Percentiles rank a stretch among this genome's conserved stretches.
These are phyloP conservation scores for Sphenostylis stenocarpa DNA, from an alignment of 306 rosid species.

Conservation along the genomic window DNA sequence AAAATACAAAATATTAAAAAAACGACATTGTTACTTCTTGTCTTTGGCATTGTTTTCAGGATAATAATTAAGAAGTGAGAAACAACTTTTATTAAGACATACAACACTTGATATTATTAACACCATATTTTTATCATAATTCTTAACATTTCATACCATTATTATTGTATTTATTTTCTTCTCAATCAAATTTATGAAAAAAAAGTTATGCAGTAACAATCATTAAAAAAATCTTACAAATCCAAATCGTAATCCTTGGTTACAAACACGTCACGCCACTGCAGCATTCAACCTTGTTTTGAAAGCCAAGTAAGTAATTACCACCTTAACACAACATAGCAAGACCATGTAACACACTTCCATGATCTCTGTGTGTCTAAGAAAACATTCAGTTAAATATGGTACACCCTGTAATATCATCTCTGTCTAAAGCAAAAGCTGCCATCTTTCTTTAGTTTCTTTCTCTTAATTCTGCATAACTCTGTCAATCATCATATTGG, in stretches of 20 bases:
- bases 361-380: not conserved
- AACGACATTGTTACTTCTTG: no score
- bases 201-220: not conserved
- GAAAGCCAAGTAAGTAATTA: not conserved
- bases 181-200: not conserved
- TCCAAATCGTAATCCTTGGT: not conserved
- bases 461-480: no score
- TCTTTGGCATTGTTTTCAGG: no score
- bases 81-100: no score
- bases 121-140: not conserved
- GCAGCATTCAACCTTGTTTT: not conserved
- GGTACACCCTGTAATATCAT: no score
- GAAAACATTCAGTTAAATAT: no score
- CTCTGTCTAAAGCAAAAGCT: no score
- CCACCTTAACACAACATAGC: not conserved
- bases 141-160: no score
- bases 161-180: not conserved
- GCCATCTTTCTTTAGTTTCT: no score
- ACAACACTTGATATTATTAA: not conserved
- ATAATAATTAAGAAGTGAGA: not conserved
- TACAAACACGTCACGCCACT: not conserved
- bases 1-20: no score
- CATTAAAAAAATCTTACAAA: not conserved
- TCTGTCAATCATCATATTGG: no score
- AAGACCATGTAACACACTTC: not conserved